These are phyloP conservation scores for Saccharum hybrid DNA, from an alignment of 202 grass and related monocot genomes.

Conservation along the genomic window DNA sequence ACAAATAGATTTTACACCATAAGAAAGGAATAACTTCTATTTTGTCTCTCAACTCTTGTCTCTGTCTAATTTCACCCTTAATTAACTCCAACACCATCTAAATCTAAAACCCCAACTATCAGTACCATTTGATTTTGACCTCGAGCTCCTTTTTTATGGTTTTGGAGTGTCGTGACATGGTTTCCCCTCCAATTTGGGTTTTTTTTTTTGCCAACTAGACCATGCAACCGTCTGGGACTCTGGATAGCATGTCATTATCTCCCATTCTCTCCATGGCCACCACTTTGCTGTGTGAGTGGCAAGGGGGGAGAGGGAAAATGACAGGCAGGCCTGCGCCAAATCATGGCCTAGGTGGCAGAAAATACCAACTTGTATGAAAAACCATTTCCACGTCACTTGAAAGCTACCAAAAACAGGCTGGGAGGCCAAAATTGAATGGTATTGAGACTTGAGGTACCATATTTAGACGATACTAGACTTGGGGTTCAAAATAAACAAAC, in stretches of 20 bases:
- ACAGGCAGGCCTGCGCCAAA: neutral
- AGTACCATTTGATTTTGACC: neutral
- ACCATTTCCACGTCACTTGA: neutral
- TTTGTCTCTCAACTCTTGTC: neutral
- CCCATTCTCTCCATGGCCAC: too few species aligned
- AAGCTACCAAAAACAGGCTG: neutral
- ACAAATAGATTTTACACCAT: constrained; percentile 5
- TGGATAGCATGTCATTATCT: too few species aligned
- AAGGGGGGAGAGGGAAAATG: too few species aligned
- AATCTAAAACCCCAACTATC: neutral
- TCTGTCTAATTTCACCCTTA: neutral
- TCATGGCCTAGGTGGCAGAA: neutral
- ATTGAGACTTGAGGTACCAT: neutral
- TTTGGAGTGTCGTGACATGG: neutral
- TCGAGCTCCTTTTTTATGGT: neutral
- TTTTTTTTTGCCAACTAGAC: too few species aligned
- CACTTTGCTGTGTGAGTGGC: neutral
- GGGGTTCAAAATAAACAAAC: neutral
- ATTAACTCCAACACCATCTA: neutral
- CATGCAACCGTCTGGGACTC: too few species aligned
- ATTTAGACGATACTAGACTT: neutral
- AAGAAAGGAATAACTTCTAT: constrained; percentile 12
- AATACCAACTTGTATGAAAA: neutral
- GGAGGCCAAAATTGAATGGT: neutral
- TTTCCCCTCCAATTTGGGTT: too few species aligned